A percentile compares a stretch with the other conserved stretches of the same genome.
Evolutionary conservation across 108 stramenopile species (phyloP).

Genomic region (Nitzschia sp.): DNA sequence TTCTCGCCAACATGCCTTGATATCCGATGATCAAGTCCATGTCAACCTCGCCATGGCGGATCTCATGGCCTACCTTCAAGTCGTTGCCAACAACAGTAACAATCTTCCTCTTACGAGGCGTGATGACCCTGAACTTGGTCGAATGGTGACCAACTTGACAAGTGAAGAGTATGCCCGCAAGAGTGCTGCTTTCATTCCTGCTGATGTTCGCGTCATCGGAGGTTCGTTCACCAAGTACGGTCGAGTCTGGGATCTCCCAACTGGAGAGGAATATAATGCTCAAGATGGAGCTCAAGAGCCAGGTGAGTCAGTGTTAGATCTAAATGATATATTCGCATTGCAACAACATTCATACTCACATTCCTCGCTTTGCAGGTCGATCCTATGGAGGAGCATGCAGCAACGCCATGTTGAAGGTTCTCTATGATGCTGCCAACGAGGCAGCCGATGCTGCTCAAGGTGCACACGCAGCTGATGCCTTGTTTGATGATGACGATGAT

Average conservation of each 20-base stretch:
- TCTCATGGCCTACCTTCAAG: slow-evolving; percentile 84
- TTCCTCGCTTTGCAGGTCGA: slow-evolving; percentile 42
- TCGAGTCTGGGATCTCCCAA: slow-evolving; percentile 78
- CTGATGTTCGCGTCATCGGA: slow-evolving; percentile 75
- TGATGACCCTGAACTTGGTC: slow-evolving; percentile 77
- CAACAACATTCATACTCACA: slow-evolving; percentile 2
- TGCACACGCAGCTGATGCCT: slow-evolving; percentile 25
- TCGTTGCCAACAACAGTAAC: slow-evolving; percentile 78
- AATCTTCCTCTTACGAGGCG: slow-evolving; percentile 80
- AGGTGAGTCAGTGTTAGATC: slow-evolving; percentile 24
- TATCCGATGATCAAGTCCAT: slow-evolving; percentile 56
- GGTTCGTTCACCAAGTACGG: slow-evolving; percentile 73
- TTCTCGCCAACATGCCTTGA: background rate
- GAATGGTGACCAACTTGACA: slow-evolving; percentile 59
- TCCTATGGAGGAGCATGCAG: slow-evolving; percentile 79
- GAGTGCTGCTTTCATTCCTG: slow-evolving; percentile 80
- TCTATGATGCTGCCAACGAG: slow-evolving; percentile 81
- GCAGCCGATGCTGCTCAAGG: slow-evolving; percentile 29
- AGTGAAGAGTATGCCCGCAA: slow-evolving; percentile 78
- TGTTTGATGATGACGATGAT: slow-evolving; percentile 76
- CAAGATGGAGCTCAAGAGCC: slow-evolving; percentile 59
- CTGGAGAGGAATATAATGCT: slow-evolving; percentile 70
- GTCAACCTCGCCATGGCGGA: slow-evolving; percentile 81
- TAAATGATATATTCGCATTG: background rate
- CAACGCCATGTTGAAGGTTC: slow-evolving; percentile 82